phyloP scores from a whole-genome alignment of 169 alveolate species.

The Plasmodium gaboni region DNA sequence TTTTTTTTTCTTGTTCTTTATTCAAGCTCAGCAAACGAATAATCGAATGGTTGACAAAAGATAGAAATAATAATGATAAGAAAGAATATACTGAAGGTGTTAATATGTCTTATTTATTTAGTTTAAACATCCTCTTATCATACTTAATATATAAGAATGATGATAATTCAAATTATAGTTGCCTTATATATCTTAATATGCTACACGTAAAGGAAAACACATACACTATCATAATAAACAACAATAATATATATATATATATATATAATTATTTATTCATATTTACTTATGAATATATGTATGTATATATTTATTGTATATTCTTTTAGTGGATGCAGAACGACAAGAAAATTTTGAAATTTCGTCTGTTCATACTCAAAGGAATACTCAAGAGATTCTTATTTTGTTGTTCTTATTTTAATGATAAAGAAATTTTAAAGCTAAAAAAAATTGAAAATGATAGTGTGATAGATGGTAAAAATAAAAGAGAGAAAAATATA shows the following conservation, averaged over 20 bases:
- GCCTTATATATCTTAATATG: constrained; percentile 51
- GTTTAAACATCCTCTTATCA: constrained; percentile 58
- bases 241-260: constrained; percentile 2
- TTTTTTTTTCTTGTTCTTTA: background rate
- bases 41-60: constrained; percentile 59
- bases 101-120: constrained; percentile 60
- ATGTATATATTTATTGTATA: background rate
- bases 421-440: constrained; percentile 49
- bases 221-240: background rate
- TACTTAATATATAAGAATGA: constrained; percentile 70
- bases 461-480: constrained; percentile 28
- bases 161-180: constrained; percentile 57
- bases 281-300: background rate
- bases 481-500: background rate
- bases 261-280: background rate
- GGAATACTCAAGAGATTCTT: constrained; percentile 64
- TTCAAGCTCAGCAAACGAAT: constrained; percentile 53
- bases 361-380: constrained; percentile 58
- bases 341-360: constrained; percentile 30
- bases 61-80: constrained; percentile 10
- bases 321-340: constrained; percentile 55
- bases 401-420: constrained; percentile 42
- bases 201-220: constrained; percentile 11
- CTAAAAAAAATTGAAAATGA: constrained; percentile 30
- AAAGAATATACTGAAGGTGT: constrained; percentile 29